phyloP scores from a whole-genome alignment of 2,329 filamentous ascomycete genomes.

The Trichophyton equinum region DNA sequence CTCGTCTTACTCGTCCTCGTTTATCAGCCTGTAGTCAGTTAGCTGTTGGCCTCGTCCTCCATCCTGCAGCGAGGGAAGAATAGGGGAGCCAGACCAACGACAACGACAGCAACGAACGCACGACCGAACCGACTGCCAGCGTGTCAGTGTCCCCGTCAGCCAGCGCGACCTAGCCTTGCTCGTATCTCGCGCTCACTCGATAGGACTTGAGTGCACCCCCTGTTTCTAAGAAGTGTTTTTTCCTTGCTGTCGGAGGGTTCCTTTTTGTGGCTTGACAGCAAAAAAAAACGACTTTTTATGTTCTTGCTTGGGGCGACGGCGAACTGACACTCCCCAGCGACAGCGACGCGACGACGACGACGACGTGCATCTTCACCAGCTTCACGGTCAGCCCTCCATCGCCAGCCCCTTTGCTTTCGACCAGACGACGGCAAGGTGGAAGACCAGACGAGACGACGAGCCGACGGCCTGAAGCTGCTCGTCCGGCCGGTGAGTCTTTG shows the following conservation, averaged over 20 bases:
- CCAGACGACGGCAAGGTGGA: too few species aligned
- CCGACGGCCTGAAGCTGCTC: too few species aligned
- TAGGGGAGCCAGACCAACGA: neutral
- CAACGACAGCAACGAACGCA: neutral
- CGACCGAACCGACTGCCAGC: neutral
- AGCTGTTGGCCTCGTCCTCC: neutral
- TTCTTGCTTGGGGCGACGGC: neutral
- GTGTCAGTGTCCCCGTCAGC: neutral
- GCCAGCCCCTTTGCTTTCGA: too few species aligned
- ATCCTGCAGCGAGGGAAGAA: too few species aligned
- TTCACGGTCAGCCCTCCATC: too few species aligned
- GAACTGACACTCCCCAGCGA: too few species aligned
- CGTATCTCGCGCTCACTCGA: neutral
- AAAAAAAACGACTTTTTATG: neutral
- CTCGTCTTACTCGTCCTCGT: neutral
- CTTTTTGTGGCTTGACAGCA: slow-evolving; percentile 2
- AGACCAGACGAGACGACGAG: too few species aligned
- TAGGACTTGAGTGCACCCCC: neutral
- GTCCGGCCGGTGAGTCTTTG: too few species aligned
- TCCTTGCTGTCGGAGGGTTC: neutral
- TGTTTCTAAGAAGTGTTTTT: neutral
- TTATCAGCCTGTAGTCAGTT: neutral
- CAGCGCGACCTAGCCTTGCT: neutral
- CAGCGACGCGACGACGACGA: too few species aligned
- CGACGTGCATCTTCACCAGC: too few species aligned